Evolutionary conservation across 2,329 filamentous ascomycete genomes (phyloP).

Genomic region (Trichoderma asperellum): DNA sequence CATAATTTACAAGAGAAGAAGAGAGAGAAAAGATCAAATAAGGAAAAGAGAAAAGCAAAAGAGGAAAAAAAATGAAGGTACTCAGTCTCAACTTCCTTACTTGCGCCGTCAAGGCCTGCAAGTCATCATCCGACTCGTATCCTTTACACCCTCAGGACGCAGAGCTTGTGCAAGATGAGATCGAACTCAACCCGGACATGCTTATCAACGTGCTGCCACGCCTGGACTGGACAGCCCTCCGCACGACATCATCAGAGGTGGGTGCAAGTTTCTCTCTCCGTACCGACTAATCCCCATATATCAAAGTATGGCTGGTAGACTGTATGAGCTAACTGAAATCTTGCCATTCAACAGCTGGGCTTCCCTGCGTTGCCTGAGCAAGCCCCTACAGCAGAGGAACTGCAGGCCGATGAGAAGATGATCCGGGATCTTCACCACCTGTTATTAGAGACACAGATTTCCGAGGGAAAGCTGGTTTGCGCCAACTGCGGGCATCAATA

Average conservation of each 20-base stretch:
- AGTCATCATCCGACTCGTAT: slow-evolving; percentile 76
- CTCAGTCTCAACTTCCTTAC: slow-evolving; percentile 95
- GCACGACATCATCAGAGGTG: slow-evolving; percentile 77
- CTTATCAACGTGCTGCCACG: slow-evolving; percentile 83
- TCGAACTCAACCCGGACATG: slow-evolving; percentile 80
- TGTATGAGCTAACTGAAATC: background rate
- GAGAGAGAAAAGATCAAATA: too few relatives aligned
- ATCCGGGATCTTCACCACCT: slow-evolving; percentile 79
- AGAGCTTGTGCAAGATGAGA: slow-evolving; percentile 84
- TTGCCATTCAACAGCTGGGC: slow-evolving; percentile 62
- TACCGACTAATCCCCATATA: background rate
- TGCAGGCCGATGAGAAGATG: slow-evolving; percentile 68
- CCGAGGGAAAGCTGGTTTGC: slow-evolving; percentile 87
- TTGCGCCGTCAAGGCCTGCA: slow-evolving; percentile 95
- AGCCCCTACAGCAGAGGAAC: slow-evolving; percentile 64
- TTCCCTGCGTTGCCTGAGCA: slow-evolving; percentile 72
- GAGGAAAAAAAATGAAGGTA: slow-evolving; percentile 73
- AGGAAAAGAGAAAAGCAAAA: background rate
- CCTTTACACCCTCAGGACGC: slow-evolving; percentile 92
- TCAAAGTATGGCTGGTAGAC: slow-evolving; percentile 26
- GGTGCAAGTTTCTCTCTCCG: slow-evolving; percentile 34
- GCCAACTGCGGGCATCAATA: slow-evolving; percentile 94
- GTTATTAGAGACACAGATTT: slow-evolving; percentile 86
- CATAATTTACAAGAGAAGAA: too few relatives aligned
- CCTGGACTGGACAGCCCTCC: slow-evolving; percentile 84